Evolutionary conservation across 2,329 filamentous ascomycete genomes (phyloP).

Genomic region (Alternaria dauci): DNA sequence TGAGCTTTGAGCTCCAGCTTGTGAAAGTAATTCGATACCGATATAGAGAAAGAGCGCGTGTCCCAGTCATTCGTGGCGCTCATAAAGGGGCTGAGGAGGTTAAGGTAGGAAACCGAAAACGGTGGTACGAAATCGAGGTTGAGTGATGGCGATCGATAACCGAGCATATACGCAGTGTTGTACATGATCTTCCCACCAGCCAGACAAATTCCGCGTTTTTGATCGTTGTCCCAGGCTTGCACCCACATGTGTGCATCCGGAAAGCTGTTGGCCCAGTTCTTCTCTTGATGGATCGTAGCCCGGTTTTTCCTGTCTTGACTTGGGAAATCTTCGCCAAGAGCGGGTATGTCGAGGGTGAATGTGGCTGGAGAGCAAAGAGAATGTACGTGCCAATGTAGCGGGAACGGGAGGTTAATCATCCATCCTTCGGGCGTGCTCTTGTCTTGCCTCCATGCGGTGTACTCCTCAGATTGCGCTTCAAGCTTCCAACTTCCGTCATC

Average conservation of each 20-base stretch:
- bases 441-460: constrained; percentile 51
- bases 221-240: constrained; percentile 36
- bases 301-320: constrained; percentile 39
- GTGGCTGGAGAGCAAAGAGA: constrained; percentile 53
- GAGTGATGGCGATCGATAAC: constrained; percentile 52
- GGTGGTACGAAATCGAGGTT: constrained; percentile 57
- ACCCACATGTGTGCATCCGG: constrained; percentile 54
- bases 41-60: constrained; percentile 49
- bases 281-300: constrained; percentile 59
- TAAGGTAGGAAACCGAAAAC: constrained; percentile 48
- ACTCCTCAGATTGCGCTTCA: constrained; percentile 49
- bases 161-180: constrained; percentile 56
- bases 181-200: constrained; percentile 48
- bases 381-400: constrained; percentile 62
- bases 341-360: constrained; percentile 52
- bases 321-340: constrained; percentile 30
- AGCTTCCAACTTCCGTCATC: constrained; percentile 49
- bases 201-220: constrained; percentile 38
- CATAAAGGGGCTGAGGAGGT: constrained; percentile 54
- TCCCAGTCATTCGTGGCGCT: constrained; percentile 53
- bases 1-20: constrained; percentile 54
- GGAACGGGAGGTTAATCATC: constrained; percentile 57
- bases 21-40: constrained; percentile 49
- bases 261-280: constrained; percentile 61
- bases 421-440: constrained; percentile 56